Base-by-base conservation (phyloP, 176 grass and related monocot genomes). In the Juncus effusus region DNA sequence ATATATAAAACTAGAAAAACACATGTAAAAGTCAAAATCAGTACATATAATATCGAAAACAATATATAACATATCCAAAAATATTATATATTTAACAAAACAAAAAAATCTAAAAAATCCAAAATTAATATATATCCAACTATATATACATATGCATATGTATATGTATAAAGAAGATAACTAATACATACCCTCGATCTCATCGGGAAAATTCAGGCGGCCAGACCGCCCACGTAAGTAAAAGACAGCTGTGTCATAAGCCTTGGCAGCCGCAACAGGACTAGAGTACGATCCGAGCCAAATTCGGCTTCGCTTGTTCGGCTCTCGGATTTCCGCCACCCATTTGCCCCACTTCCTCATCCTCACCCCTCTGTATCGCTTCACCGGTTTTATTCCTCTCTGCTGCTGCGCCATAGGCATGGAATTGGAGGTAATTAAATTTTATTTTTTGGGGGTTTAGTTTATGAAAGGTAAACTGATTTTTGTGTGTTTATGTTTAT, bases 281-380 rank as follows among this genome's bases (percentile, higher is more conserved):
- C 85, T 95, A 64, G 79, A 72, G 85, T 95, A 95, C 53, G 85
- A 95, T 1, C 90, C 90, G 3, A 95, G 77, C 90, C 90, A 95
- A 70, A 95, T 95, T 55, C 90, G 82, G 64, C 73, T 83, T 59
- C 90, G 82, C 85, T 89, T 95, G 65, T 95, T 89, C 8, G 90
- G 90, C 76, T 89, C 82, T 12, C 90, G 76, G 62, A 95, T 89
- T 76, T 95, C 90, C 41, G 90, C 85, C 68, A 95, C 90, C 90
- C 90, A 95, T 82, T 95, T 95, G 16, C 90, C 90, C 90, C 90
- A 95, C 85, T 95, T 95, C 0, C 90, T 75, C 90, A 95, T 95
- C 69, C 90, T 73, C 10, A 95, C 90, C 1, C 90, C 90, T 74
- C 90, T 80, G 47, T 89, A 95, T 68, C 79, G 90, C 69, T 49